A percentile compares a stretch with the other conserved stretches of the same genome.
These are phyloP conservation scores for Chaetomiaceae sp. DNA, from an alignment of 2,329 filamentous ascomycete species.

Conservation along the genomic window DNA sequence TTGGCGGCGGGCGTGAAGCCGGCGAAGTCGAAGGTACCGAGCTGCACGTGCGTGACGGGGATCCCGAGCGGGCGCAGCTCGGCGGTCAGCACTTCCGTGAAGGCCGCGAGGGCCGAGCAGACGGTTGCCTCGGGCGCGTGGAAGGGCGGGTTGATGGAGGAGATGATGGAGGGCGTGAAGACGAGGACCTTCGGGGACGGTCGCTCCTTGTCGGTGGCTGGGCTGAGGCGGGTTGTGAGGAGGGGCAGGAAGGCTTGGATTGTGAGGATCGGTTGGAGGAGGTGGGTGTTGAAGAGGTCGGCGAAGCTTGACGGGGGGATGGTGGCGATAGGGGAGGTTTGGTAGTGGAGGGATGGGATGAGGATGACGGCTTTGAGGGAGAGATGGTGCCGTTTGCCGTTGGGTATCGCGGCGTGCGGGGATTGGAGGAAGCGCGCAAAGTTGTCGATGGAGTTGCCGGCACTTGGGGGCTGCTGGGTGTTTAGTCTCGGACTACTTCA, in stretches of 20 bases:
- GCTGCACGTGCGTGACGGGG: conserved; percentile 77
- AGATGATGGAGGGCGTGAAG: conserved; percentile 73
- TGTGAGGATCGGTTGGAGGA: conserved; percentile 82
- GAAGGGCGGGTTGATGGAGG: conserved; percentile 72
- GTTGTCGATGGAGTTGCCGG: conserved; percentile 61
- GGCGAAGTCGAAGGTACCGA: conserved; percentile 84
- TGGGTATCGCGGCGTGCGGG: conserved; percentile 69
- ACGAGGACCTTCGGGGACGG: conserved; percentile 60
- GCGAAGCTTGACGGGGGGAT: conserved; percentile 79
- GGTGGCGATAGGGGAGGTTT: conserved; percentile 76
- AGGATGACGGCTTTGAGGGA: conserved; percentile 74
- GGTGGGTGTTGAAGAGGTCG: conserved; percentile 85
- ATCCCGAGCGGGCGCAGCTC: conserved; percentile 74
- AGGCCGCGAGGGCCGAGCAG: conserved; percentile 80
- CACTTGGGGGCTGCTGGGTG: conserved; percentile 54
- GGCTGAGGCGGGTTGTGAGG: conserved; percentile 56
- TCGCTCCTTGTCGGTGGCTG: conserved; percentile 34
- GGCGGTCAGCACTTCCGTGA: conserved; percentile 70
- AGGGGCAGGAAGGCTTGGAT: conserved; percentile 85
- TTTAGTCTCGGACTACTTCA: conserved; percentile 12
- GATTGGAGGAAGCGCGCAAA: conserved; percentile 67
- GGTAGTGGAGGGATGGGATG: conserved; percentile 74
- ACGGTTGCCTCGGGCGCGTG: conserved; percentile 81
- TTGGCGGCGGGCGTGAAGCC: conserved; percentile 48
- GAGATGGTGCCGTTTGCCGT: conserved; percentile 69